Base-by-base conservation (phyloP, 2,329 filamentous ascomycete species). In the Cryphonectria nitschkei region DNA sequence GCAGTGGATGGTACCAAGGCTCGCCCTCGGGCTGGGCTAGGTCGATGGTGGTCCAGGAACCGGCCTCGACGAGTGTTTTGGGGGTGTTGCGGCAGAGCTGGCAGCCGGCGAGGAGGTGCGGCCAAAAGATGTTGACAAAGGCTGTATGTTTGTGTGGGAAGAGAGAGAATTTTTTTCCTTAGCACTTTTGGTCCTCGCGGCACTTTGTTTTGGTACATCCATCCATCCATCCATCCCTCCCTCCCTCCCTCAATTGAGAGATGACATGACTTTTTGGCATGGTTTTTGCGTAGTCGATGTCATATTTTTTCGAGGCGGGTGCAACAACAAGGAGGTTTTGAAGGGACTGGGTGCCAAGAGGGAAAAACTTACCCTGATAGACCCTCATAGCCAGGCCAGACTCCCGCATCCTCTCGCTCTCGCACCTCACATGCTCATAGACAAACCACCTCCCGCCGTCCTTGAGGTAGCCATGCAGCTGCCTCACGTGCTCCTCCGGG, bases 381-480 rank as follows among this genome's bases (percentile, higher is more conserved):
- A 80, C 67, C 16, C 75, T 72, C 75, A 88, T 80, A 34, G 79
- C 76, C 75, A 80, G 80, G 13, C 80, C 81, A 5, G 78, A 74
- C 60, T 80, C 79, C 34, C 71, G 67, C 46, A 71, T 34, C 50
- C 63, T 60, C 56, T 70, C 68, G 26, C 71, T 71, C 54, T 68
- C 71, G 65, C 78, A 79, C 68, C 78, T 76, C 54, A 91, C 87
- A 75, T 91, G 89, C 80, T 91, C 89, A 74, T 85, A 90, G 0
- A 88, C 83, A 72, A 89, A 88, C 88, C 88, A 90, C 52, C 85
- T 80, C 0, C 89, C 89, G 6, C 89, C 89, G 6, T 86, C 85
- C 79, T 88, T 90, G 71, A 91, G 81, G 67, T 86, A 84, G 43
- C 81, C 79, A 77, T 90, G 90, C 41, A 91, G 78, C 73, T 85